Evolutionary conservation across 2,329 filamentous ascomycete species (phyloP), one percentile per base, ranked within the genome.

Genomic region (Fusarium sp.): DNA sequence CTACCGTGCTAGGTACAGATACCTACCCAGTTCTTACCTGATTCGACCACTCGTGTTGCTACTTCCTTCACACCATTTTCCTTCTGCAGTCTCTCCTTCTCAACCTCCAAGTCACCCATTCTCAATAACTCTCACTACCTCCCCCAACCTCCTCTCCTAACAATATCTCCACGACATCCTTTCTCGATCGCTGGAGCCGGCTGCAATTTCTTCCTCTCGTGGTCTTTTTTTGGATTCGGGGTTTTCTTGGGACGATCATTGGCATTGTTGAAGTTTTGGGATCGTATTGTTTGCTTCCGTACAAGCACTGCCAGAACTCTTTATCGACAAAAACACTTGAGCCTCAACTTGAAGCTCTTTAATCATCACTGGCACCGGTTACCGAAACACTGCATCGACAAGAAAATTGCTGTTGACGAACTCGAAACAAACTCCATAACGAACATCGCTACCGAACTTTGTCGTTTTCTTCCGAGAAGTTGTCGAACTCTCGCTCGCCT

Each of bases 1-100:
- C 62, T 70, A 67, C 62, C 67, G 62, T 60, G 51, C 67, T 70
- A 67, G 62, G 66, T 70, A 70, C 67, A 70, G 67, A 67, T 70
- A 70, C 67, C 59, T 70, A 70, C 67, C 39, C 28, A 57, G 63
- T 43, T 55, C 67, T 70, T 70, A 68, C 67, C 67, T 67, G 67
- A 70, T 70, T 64, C 46, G 63, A 41, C 43, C 45, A 65, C 54
- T 50, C 67, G 56, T 54, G 63, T 67, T 47, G 48, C 48, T 65
- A 54, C 62, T 61, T 64, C 66, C 48, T 46, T 64, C 58, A 45
- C 54, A 61, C 62, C 54, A 52, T 50, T 59, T 59, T 56, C 62
- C 47, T 24, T 17, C 9, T 37, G 22, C 40, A 54, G 40, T 54
- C 51, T 45, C 28, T 40, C 26, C 32, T 66, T 43, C 35, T 37